A percentile compares a stretch with the other conserved stretches of the same genome.
These are phyloP conservation scores for Fusarium staphyleae DNA, from an alignment of 2,329 filamentous ascomycete species.

Conservation along the genomic window DNA sequence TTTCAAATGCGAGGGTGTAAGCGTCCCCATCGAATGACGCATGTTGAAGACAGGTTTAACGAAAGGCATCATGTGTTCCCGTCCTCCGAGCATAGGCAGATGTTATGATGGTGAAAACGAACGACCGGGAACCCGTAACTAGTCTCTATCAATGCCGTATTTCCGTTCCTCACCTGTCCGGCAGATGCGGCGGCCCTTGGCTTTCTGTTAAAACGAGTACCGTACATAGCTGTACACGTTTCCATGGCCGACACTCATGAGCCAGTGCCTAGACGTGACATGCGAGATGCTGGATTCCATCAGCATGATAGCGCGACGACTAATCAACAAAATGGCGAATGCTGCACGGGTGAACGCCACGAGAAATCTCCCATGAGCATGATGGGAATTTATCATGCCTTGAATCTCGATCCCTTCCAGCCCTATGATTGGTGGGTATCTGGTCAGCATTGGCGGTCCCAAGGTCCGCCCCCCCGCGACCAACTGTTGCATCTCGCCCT, in stretches of 20 bases:
- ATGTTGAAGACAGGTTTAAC: constrained; percentile 13
- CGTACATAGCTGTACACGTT: background rate
- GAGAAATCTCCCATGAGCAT: constrained; percentile 26
- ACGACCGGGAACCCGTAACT: constrained; percentile 3
- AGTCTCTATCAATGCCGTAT: background rate
- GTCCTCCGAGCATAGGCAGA: constrained; percentile 12
- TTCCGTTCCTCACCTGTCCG: background rate
- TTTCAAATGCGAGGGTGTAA: background rate
- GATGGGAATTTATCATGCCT: constrained; percentile 36
- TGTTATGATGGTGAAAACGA: background rate
- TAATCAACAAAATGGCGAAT: constrained; percentile 9
- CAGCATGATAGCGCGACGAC: background rate
- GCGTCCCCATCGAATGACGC: constrained; percentile 21
- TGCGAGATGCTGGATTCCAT: constrained; percentile 7
- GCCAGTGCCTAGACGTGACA: background rate
- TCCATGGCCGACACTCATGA: background rate
- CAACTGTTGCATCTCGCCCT: constrained; percentile 15
- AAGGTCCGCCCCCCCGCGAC: constrained; percentile 20
- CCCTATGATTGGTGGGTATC: constrained; percentile 12
- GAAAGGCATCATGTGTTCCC: constrained; percentile 17
- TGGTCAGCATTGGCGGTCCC: constrained; percentile 4
- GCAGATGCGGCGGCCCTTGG: background rate
- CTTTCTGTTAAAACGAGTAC: background rate
- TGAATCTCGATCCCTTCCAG: constrained; percentile 37
- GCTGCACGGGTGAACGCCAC: constrained; percentile 8